Evolutionary conservation across 108 stramenopile genomes (phyloP).

Genomic region (Nannochloropsis granulata): DNA sequence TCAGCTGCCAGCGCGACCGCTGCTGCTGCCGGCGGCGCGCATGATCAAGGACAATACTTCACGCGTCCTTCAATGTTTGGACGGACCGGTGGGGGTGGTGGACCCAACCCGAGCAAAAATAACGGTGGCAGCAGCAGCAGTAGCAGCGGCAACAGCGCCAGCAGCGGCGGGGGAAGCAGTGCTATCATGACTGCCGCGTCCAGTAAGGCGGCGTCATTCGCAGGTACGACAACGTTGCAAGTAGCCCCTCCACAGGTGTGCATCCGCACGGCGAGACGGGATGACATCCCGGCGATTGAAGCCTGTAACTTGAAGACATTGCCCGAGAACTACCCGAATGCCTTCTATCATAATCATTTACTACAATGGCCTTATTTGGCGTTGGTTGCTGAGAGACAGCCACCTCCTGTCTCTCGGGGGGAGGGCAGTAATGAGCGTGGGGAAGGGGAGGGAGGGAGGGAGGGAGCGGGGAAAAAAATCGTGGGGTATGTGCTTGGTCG

Average conservation of each 20-base stretch:
- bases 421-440: not conserved
- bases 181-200: not conserved
- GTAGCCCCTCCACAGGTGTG: not conserved
- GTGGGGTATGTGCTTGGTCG: constrained; percentile 24
- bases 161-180: not conserved
- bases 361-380: constrained; percentile 20
- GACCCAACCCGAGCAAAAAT: not conserved
- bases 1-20: not conserved
- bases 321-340: constrained; percentile 21
- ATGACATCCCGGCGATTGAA: constrained; percentile 8
- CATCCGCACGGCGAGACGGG: constrained; percentile 10
- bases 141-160: not conserved
- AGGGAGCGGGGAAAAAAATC: not conserved
- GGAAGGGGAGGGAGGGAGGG: not conserved
- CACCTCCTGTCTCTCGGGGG: not conserved
- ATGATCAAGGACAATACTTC: not conserved
- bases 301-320: constrained; percentile 13
- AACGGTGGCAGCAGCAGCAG: not conserved
- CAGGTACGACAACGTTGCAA: not conserved
- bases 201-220: not conserved
- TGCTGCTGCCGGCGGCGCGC: not conserved
- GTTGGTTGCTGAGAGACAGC: constrained; percentile 11
- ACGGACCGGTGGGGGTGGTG: not conserved
- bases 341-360: constrained; percentile 21
- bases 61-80: not conserved